Evolutionary conservation across 1,139 yeast species (phyloP), one percentile per base, ranked within the genome.

Genomic region (Suhomyces wounanorum): DNA sequence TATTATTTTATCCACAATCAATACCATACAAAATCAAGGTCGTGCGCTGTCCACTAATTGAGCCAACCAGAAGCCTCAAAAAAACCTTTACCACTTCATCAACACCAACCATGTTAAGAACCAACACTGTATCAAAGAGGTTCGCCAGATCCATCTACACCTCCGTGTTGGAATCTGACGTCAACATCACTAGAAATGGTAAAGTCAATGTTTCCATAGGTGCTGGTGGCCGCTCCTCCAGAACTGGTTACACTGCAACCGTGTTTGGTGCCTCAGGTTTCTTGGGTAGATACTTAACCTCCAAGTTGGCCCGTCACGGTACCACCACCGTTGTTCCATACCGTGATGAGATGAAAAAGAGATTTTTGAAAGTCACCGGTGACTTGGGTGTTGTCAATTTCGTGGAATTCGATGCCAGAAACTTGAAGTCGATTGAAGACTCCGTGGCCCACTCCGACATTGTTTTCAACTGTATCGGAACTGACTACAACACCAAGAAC

Each of bases 161-260:
- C 16, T 71, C 80, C 25, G 77, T 72, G 40, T 68, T 77, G 56
- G 78, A 73, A 42, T 70, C 75, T 14, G 96, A 89, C 67, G 74
- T 89, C 62, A 85, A 87, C 70, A 84, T 89, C 68, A 86, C 95
- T 54, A 78, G 84, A 59, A 76, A 79, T 51, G 96, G 96, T 37
- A 88, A 89, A 65, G 85, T 90, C 41, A 78, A 84, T 60, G 67
- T 87, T 48, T 69, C 88, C 21, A 77, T 78, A 39, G 96, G 96
- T 53, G 72, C 83, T 46, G 96, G 96, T 43, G 96, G 96, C 40
- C 80, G 90, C 56, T 87, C 96, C 9, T 89, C 96, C 37, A 81
- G 96, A 74, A 85, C 94, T n/a, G 96, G 96, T 2, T 88, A 84
- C 72, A 88, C 94, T 7, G 96, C 94, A 28, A 89, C 96, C 7